Evolutionary conservation across 495 filamentous ascomycete genomes (phyloP).

Genomic region (Penicillium diatomitis): DNA sequence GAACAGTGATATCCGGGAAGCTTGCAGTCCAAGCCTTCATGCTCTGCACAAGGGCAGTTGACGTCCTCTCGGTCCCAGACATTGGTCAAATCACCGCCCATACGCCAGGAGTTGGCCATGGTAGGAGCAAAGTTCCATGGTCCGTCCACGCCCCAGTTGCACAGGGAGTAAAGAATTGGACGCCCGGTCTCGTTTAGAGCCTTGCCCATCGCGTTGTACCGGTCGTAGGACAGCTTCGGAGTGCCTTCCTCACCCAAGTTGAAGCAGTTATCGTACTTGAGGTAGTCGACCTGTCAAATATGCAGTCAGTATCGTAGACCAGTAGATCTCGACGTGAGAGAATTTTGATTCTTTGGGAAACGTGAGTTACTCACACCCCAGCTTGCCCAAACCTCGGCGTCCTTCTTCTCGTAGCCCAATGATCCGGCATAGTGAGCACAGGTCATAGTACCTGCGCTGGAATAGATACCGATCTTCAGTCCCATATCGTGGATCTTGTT

Average conservation of each 20-base stretch:
- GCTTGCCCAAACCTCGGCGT: conserved; percentile 50
- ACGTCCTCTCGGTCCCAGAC: conserved; percentile 18
- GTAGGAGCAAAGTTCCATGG: conserved; percentile 48
- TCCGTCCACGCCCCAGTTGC: conserved; percentile 45
- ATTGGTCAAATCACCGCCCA: conserved; percentile 36
- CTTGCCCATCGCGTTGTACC: conserved; percentile 52
- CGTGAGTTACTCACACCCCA: conserved; percentile 43
- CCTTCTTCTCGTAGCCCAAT: conserved; percentile 49
- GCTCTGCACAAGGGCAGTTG: conserved; percentile 30
- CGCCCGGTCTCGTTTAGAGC: conserved; percentile 48
- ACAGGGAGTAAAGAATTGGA: conserved; percentile 55
- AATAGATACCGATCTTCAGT: conserved; percentile 43
- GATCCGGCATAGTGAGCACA: conserved; percentile 42
- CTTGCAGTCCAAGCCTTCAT: conserved; percentile 32
- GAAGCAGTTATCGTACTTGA: conserved; percentile 70
- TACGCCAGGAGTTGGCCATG: conserved; percentile 50
- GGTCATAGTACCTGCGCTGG: conserved; percentile 39
- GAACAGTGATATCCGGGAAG: conserved; percentile 48
- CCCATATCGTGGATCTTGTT: conserved; percentile 35
- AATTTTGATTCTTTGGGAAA: not conserved
- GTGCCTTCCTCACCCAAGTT: conserved; percentile 44
- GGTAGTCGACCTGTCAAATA: conserved; percentile 26
- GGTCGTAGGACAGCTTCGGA: conserved; percentile 34
- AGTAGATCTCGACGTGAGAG: not conserved
- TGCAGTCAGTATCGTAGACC: not conserved